Evolutionary conservation across 75 land plant genomes (phyloP).

Genomic region (Larix kaempferi): DNA sequence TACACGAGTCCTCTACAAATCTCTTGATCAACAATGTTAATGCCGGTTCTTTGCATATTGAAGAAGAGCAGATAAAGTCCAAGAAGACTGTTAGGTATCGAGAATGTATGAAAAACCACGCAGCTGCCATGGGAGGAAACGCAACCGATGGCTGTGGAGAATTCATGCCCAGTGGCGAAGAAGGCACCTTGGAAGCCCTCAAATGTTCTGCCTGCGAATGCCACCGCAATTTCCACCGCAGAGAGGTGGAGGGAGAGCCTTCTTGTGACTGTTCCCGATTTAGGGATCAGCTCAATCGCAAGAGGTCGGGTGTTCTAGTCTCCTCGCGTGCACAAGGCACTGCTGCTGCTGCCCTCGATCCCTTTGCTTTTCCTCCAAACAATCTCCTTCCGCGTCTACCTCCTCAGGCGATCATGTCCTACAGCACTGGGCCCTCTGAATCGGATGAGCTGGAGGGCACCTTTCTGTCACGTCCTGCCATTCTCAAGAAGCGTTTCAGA

Average conservation of each 20-base stretch:
- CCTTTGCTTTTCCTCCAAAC: conserved; percentile 17
- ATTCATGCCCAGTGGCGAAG: conserved; percentile 64
- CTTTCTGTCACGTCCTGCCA: conserved; percentile 7
- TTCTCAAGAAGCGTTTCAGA: conserved; percentile 58
- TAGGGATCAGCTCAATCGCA: conserved; percentile 6
- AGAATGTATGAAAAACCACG: conserved; percentile 70
- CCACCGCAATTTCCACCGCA: conserved; percentile 68
- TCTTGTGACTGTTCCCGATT: conserved; percentile 6
- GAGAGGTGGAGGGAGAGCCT: conserved; percentile 54
- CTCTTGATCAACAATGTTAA: not conserved
- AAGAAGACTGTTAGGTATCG: conserved; percentile 34
- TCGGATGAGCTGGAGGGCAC: conserved; percentile 53
- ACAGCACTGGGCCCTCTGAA: conserved; percentile 31
- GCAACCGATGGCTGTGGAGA: conserved; percentile 73
- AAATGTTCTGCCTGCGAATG: conserved; percentile 68
- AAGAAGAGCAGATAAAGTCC: conserved; percentile 11
- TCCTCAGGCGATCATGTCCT: conserved; percentile 19
- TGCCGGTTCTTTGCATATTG: not conserved
- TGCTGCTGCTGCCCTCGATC: not conserved
- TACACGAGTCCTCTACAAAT: not conserved
- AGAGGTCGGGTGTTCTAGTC: conserved; percentile 18
- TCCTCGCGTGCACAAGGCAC: conserved; percentile 5
- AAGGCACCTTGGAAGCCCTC: conserved; percentile 53
- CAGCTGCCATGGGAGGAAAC: conserved; percentile 57
- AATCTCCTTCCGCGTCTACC: conserved; percentile 18